phyloP scores from a whole-genome alignment of 331 rosid species.

The Stylosanthes scabra region DNA sequence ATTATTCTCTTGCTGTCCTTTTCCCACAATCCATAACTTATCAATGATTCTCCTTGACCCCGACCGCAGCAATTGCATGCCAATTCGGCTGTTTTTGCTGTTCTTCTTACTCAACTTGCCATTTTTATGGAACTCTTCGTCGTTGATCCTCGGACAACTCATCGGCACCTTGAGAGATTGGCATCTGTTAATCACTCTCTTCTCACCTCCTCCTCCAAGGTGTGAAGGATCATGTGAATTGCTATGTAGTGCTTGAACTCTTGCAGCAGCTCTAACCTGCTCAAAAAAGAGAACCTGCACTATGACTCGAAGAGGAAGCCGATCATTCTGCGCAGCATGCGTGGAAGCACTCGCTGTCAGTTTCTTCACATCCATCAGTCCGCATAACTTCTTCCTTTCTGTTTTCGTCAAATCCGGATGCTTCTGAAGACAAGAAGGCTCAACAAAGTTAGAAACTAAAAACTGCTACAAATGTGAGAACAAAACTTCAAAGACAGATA shows the following conservation, averaged over 20 bases:
- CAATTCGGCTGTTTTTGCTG: constrained; percentile 84
- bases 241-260: constrained; percentile 30
- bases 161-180: constrained; percentile 58
- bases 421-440: constrained; percentile 56
- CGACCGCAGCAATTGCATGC: constrained; percentile 82
- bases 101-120: constrained; percentile 67
- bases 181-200: constrained; percentile 47
- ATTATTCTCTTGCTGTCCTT: constrained; percentile 69
- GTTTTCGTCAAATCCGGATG: constrained; percentile 75
- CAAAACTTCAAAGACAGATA: neutral
- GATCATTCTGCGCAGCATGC: constrained; percentile 94
- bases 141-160: constrained; percentile 62
- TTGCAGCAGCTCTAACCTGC: constrained; percentile 73
- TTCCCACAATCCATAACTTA: constrained; percentile 78
- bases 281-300: constrained; percentile 94
- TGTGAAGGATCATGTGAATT: constrained; percentile 41
- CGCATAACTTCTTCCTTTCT: constrained; percentile 78
- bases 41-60: constrained; percentile 92
- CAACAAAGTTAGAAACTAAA: neutral
- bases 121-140: constrained; percentile 51
- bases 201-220: constrained; percentile 51
- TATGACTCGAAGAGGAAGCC: constrained; percentile 87
- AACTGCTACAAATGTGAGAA: neutral
- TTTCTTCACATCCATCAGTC: constrained; percentile 84
- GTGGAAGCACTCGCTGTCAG: constrained; percentile 68